These are phyloP conservation scores for Candida albicans DNA, from an alignment of 1,139 yeast species.

Conservation along the genomic window DNA sequence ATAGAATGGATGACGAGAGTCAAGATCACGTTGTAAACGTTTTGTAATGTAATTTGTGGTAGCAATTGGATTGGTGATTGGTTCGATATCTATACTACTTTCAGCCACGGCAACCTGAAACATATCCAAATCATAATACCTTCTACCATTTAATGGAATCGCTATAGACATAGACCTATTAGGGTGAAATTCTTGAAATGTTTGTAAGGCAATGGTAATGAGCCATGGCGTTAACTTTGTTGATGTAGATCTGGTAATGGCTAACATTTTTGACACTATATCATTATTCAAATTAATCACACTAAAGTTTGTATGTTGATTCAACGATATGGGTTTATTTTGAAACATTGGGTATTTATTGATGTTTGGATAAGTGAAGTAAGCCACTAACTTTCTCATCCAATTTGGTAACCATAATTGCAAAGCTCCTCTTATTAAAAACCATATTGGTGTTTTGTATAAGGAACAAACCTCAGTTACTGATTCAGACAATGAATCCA, in stretches of 20 bases:
- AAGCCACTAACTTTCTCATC: slow-evolving; percentile 5
- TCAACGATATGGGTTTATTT: slow-evolving; percentile 13
- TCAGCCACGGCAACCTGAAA: slow-evolving; percentile 23
- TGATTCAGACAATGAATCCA: slow-evolving; percentile 7
- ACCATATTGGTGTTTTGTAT: slow-evolving; percentile 15
- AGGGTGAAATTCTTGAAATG: slow-evolving; percentile 17
- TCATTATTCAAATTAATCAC: slow-evolving; percentile 16
- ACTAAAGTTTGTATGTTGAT: slow-evolving; percentile 15
- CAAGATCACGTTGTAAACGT: slow-evolving; percentile 12
- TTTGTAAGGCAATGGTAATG: slow-evolving; percentile 18
- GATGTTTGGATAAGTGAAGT: slow-evolving; percentile 15
- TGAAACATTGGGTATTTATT: slow-evolving; percentile 19
- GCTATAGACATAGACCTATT: slow-evolving; percentile 15
- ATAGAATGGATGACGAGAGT: slow-evolving; percentile 18
- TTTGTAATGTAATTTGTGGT: slow-evolving; percentile 12
- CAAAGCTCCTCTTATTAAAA: slow-evolving; percentile 4
- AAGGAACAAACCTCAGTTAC: slow-evolving; percentile 9
- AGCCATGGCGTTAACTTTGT: slow-evolving; percentile 30
- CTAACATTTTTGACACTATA: slow-evolving; percentile 13
- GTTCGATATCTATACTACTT: slow-evolving; percentile 13
- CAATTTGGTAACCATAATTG: slow-evolving; percentile 12
- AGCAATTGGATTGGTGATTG: slow-evolving; percentile 14
- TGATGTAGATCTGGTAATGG: slow-evolving; percentile 16
- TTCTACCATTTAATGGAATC: slow-evolving; percentile 28
- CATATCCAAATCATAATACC: slow-evolving; percentile 19